These are phyloP conservation scores for Diaporthe vaccinii DNA, from an alignment of 2,329 filamentous ascomycete genomes.

Conservation along the genomic window DNA sequence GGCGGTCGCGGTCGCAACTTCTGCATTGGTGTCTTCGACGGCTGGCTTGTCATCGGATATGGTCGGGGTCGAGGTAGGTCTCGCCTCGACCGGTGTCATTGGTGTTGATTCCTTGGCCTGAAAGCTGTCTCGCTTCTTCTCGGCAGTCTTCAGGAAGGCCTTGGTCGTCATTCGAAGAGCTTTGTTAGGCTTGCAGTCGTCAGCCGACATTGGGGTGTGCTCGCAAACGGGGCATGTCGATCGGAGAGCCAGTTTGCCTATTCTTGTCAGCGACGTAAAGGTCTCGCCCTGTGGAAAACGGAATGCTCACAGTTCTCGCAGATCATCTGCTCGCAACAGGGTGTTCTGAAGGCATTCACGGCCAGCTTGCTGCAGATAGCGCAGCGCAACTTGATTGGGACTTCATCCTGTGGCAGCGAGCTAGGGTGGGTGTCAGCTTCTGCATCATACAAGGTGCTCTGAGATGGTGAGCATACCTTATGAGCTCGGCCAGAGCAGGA, in stretches of 20 bases:
- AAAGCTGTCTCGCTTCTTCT: slow-evolving; percentile 85
- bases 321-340: slow-evolving; percentile 95
- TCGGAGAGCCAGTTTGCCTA: slow-evolving; percentile 82
- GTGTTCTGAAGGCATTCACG: slow-evolving; percentile 89
- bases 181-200: slow-evolving; percentile 91
- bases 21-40: slow-evolving; percentile 13
- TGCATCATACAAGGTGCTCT: slow-evolving; percentile 20
- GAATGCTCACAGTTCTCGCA: slow-evolving; percentile 81
- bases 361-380: slow-evolving; percentile 93
- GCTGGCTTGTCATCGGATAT: slow-evolving; percentile 37
- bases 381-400: slow-evolving; percentile 96
- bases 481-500: slow-evolving; percentile 70
- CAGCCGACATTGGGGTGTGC: slow-evolving; percentile 87
- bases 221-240: slow-evolving; percentile 92
- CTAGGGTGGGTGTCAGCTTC: slow-evolving; percentile 58
- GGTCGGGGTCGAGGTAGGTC: slow-evolving; percentile 49
- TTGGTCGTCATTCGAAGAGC: slow-evolving; percentile 92
- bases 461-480: slow-evolving; percentile 59
- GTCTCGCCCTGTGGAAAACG: neutral
- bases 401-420: slow-evolving; percentile 83
- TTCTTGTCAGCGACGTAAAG: slow-evolving; percentile 41
- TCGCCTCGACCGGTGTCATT: slow-evolving; percentile 58
- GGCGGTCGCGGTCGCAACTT: slow-evolving; percentile 3
- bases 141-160: slow-evolving; percentile 89
- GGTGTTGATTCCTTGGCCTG: slow-evolving; percentile 64